Conservation (phyloP, 805 yeast genomes). For the Spathaspora girioi region DNA sequence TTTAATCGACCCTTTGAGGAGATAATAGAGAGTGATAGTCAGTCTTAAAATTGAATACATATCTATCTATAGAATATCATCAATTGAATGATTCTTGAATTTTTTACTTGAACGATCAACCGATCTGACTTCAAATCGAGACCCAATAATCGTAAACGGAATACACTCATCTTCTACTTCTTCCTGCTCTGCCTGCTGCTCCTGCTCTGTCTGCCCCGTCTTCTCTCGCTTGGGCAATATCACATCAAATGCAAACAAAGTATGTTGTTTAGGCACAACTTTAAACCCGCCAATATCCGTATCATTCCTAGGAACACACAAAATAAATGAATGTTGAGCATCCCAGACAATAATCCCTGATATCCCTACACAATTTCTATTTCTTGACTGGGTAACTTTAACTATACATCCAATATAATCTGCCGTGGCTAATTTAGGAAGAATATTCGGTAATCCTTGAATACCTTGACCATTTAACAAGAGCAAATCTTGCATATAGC, state of each 20-base stretch:
- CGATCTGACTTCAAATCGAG: slow-evolving; percentile 70
- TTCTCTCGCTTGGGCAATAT: slow-evolving; percentile 11
- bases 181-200: too few relatives aligned
- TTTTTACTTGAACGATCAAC: slow-evolving; percentile 81
- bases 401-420: slow-evolving; percentile 79
- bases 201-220: too few relatives aligned
- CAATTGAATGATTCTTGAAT: slow-evolving; percentile 77
- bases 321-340: slow-evolving; percentile 64
- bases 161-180: slow-evolving; percentile 30
- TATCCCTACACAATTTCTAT: slow-evolving; percentile 54
- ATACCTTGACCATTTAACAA: slow-evolving; percentile 23
- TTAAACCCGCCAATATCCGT: slow-evolving; percentile 58
- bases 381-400: slow-evolving; percentile 54
- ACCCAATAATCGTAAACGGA: slow-evolving; percentile 71
- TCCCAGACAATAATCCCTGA: slow-evolving; percentile 84
- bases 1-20: slow-evolving; percentile 20
- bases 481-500: slow-evolving; percentile 58
- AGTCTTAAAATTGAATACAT: too few relatives aligned
- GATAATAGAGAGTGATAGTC: slow-evolving; percentile 12
- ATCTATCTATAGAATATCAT: slow-evolving; percentile 37
- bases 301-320: slow-evolving; percentile 48
- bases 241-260: slow-evolving; percentile 54
- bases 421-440: slow-evolving; percentile 65
- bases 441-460: slow-evolving; percentile 26
- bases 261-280: slow-evolving; percentile 63